Evolutionary conservation across 805 yeast species (phyloP).

Genomic region (Myxozyma lipomycoides): DNA sequence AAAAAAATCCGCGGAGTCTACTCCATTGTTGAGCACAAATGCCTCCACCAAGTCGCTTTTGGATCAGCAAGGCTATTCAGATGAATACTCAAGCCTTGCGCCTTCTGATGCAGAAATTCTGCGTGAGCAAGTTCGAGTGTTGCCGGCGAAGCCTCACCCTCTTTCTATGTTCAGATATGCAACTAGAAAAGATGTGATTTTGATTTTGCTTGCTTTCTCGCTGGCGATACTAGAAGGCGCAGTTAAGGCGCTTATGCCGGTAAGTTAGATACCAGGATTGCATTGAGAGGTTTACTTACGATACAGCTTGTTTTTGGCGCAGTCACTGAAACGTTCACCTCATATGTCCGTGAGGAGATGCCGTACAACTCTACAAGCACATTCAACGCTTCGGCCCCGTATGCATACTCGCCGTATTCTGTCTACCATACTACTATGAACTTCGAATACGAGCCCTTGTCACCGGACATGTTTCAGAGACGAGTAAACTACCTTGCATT

Average conservation of each 20-base stretch:
- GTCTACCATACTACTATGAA: not conserved
- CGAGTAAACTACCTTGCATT: conserved; percentile 38
- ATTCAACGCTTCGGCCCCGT: too few species aligned
- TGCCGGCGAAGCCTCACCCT: conserved; percentile 27
- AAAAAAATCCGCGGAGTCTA: not conserved
- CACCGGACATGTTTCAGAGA: conserved; percentile 36
- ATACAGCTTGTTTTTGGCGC: conserved; percentile 38
- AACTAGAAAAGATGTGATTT: conserved; percentile 31
- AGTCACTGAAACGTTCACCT: conserved; percentile 39
- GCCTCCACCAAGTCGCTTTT: not conserved
- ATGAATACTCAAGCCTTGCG: conserved; percentile 31
- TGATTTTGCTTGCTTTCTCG: conserved; percentile 34
- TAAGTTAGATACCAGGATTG: conserved; percentile 1
- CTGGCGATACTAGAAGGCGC: conserved; percentile 40
- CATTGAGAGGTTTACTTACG: too few species aligned
- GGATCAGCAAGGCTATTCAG: conserved; percentile 1
- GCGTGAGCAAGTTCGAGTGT: conserved; percentile 35
- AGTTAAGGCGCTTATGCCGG: conserved; percentile 35
- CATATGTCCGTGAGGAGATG: conserved; percentile 27
- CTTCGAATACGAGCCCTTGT: conserved; percentile 17
- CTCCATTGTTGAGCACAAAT: not conserved
- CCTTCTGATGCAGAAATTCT: conserved; percentile 36
- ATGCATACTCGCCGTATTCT: not conserved
- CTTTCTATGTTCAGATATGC: conserved; percentile 39
- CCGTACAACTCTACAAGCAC: not conserved